These are phyloP conservation scores for Chlorella sp. DNA, from an alignment of 139 green algal species.

Conservation along the genomic window DNA sequence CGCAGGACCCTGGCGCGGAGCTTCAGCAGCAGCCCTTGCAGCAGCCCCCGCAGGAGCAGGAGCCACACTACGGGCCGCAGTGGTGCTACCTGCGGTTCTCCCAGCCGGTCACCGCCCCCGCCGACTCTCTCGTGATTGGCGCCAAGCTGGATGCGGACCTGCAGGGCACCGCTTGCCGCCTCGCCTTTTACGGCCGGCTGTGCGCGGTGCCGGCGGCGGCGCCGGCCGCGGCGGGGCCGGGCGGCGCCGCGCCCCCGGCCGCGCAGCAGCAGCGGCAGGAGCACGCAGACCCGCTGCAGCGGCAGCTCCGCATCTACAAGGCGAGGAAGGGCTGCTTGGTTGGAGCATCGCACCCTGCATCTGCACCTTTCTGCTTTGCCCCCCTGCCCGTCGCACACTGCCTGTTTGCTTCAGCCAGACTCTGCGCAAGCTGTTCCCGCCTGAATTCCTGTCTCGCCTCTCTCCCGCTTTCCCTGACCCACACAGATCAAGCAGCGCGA, in stretches of 20 bases:
- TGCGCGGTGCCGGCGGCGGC: constrained; percentile 45
- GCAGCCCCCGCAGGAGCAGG: background rate
- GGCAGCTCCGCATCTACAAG: too few relatives aligned
- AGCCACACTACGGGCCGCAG: constrained; percentile 69
- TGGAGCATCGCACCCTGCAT: too few relatives aligned
- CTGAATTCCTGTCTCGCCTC: too few relatives aligned
- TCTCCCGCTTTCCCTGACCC: too few relatives aligned
- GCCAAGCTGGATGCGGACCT: constrained; percentile 84
- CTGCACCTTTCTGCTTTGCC: too few relatives aligned
- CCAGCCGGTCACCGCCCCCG: constrained; percentile 75
- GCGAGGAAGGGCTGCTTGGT: constrained; percentile 49
- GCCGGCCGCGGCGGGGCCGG: too few relatives aligned
- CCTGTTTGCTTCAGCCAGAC: too few relatives aligned
- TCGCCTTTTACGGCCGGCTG: constrained; percentile 89
- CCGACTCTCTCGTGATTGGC: constrained; percentile 83
- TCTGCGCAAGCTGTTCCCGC: too few relatives aligned
- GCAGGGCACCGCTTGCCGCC: constrained; percentile 70
- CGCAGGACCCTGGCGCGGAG: background rate
- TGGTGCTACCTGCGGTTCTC: constrained; percentile 83
- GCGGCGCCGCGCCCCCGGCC: too few relatives aligned
- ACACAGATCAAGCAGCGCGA: constrained; percentile 77
- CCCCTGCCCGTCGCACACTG: too few relatives aligned
- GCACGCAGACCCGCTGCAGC: too few relatives aligned
- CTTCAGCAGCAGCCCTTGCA: background rate
- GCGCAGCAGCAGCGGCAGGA: too few relatives aligned